A percentile compares a stretch with the other conserved stretches of the same genome.
Evolutionary conservation across 108 stramenopile genomes (phyloP).

Genomic region (Pinguiococcus pyrenoidosus): DNA sequence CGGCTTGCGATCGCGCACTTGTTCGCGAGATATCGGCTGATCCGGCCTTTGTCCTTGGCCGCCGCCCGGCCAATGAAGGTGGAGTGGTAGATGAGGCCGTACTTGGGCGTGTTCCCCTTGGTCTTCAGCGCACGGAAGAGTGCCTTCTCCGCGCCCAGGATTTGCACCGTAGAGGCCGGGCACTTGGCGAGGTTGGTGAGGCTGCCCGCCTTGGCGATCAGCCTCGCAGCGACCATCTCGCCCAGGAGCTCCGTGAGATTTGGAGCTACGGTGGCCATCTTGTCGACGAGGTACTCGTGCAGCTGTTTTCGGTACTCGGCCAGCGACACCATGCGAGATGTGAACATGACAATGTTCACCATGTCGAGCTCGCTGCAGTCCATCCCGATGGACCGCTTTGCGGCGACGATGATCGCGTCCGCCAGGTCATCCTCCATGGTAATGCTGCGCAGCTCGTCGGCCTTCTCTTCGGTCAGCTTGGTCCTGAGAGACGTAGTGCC

Average conservation of each 20-base stretch:
- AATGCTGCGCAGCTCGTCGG: slow-evolving; percentile 61
- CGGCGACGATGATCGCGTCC: slow-evolving; percentile 73
- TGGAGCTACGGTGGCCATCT: slow-evolving; percentile 94
- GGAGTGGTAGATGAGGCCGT: slow-evolving; percentile 97
- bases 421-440: slow-evolving; percentile 72
- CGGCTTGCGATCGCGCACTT: slow-evolving; percentile 97
- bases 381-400: slow-evolving; percentile 93
- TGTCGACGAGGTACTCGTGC: slow-evolving; percentile 69
- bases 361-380: slow-evolving; percentile 92
- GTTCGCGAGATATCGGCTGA: slow-evolving; percentile 95
- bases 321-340: slow-evolving; percentile 89
- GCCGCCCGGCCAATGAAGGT: slow-evolving; percentile 96
- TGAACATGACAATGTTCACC: slow-evolving; percentile 90
- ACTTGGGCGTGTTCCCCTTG: slow-evolving; percentile 98
- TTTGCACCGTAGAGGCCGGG: slow-evolving; percentile 98
- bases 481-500: too few species aligned
- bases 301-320: slow-evolving; percentile 89
- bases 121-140: slow-evolving; percentile 99
- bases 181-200: slow-evolving; percentile 94
- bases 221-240: slow-evolving; percentile 92
- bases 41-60: slow-evolving; percentile 98
- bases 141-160: slow-evolving; percentile 99
- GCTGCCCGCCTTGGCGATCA: slow-evolving; percentile 96
- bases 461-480: slow-evolving; percentile 32
- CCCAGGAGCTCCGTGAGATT: slow-evolving; percentile 86